Conservation (phyloP, 2,329 filamentous ascomycete species). For the Macroventuria anomochaeta region DNA sequence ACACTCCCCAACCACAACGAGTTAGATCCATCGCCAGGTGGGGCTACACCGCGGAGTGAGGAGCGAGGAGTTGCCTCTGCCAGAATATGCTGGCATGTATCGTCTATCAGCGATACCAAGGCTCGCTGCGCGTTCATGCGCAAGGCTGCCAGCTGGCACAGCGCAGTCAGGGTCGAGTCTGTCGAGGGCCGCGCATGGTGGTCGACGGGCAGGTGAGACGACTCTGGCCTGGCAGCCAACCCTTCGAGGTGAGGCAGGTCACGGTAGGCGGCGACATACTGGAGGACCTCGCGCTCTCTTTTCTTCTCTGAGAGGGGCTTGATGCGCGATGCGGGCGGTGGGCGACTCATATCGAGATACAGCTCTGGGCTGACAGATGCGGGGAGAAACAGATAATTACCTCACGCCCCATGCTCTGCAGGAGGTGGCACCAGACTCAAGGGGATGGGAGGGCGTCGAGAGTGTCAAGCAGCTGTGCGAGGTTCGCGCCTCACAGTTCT, state of each 20-base stretch:
- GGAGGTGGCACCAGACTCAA: background rate
- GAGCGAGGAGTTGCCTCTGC: conserved; percentile 47
- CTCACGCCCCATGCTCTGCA: conserved; percentile 10
- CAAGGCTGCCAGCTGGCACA: conserved; percentile 46
- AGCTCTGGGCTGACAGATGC: background rate
- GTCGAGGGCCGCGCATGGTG: conserved; percentile 29
- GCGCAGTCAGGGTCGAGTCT: conserved; percentile 43
- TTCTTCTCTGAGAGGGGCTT: conserved; percentile 23
- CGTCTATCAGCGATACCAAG: conserved; percentile 48
- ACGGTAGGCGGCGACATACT: conserved; percentile 36
- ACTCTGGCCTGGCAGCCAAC: conserved; percentile 7
- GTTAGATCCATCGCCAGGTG: conserved; percentile 3
- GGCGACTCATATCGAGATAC: conserved; percentile 8
- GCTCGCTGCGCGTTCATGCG: conserved; percentile 42
- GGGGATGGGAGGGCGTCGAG: background rate
- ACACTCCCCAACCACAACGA: conserved; percentile 40
- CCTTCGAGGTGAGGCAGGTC: conserved; percentile 30
- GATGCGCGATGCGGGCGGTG: background rate
- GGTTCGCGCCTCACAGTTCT: background rate
- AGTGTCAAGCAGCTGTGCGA: conserved; percentile 3
- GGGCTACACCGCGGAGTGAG: conserved; percentile 25
- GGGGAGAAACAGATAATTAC: background rate
- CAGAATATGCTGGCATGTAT: conserved; percentile 44
- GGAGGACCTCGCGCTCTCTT: conserved; percentile 37
- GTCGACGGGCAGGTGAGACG: conserved; percentile 13